phyloP scores from a whole-genome alignment of 139 green algal genomes.

The Protoeuglena noctilucae region DNA sequence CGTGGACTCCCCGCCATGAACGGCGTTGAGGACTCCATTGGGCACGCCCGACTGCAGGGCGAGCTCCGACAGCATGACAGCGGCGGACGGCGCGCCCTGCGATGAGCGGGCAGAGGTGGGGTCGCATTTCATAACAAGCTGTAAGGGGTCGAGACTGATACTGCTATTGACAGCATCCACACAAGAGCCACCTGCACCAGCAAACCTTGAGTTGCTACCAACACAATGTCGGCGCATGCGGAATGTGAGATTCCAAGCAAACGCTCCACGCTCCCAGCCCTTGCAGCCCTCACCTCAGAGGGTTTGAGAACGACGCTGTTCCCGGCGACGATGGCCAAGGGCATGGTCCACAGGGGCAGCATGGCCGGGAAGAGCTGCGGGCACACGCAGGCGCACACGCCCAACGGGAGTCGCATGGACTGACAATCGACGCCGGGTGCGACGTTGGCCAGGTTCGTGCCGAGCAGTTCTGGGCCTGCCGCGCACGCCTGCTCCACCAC shows the following conservation, averaged over 20 bases:
- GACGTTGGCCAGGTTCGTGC: slow-evolving; percentile 77
- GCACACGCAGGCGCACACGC: slow-evolving; percentile 48
- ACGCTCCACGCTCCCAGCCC: too few species aligned
- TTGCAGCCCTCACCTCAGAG: too few species aligned
- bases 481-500: slow-evolving; percentile 81
- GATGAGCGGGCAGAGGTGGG: too few species aligned
- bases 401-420: slow-evolving; percentile 74
- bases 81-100: too few species aligned
- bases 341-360: slow-evolving; percentile 75
- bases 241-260: too few species aligned
- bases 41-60: slow-evolving; percentile 60
- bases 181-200: too few species aligned
- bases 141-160: too few species aligned
- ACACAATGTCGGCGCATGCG: too few species aligned
- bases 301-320: slow-evolving; percentile 86
- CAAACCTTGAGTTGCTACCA: too few species aligned
- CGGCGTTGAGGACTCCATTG: slow-evolving; percentile 57
- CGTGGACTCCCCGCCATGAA: slow-evolving; percentile 70
- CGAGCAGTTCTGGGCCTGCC: slow-evolving; percentile 51
- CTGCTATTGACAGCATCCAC: too few species aligned
- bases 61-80: slow-evolving; percentile 51
- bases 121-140: too few species aligned
- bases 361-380: too few species aligned
- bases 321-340: slow-evolving; percentile 48
- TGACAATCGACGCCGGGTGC: slow-evolving; percentile 83